phyloP scores from a whole-genome alignment of 768 basidiomycete genomes.

The Boletus huronensis region DNA sequence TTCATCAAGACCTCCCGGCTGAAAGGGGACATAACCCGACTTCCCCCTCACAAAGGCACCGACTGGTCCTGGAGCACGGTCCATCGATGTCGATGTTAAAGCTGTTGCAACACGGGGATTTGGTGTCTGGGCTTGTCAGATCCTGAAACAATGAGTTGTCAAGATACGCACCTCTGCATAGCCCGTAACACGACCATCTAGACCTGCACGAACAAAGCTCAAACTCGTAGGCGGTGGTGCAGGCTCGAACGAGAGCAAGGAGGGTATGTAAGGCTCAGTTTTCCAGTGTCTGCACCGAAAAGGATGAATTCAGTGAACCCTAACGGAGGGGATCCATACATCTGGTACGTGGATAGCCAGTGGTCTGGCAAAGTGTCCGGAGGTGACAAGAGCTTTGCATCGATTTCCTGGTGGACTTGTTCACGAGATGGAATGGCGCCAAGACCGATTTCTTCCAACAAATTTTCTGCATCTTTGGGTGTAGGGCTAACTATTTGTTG shows the following conservation, averaged over 20 bases:
- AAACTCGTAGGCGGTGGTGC: conserved; percentile 74
- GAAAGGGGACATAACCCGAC: conserved; percentile 88
- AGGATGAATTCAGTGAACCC: conserved; percentile 9
- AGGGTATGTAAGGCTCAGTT: conserved; percentile 53
- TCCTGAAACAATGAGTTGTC: not conserved
- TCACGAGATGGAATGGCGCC: conserved; percentile 53
- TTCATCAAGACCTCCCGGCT: conserved; percentile 89
- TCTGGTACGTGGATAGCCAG: conserved; percentile 79
- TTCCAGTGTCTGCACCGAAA: conserved; percentile 64
- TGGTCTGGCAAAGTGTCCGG: conserved; percentile 61
- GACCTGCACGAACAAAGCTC: conserved; percentile 69
- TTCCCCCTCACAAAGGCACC: conserved; percentile 91
- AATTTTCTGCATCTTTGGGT: conserved; percentile 34
- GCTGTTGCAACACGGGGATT: conserved; percentile 60
- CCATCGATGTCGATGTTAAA: conserved; percentile 79
- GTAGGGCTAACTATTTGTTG: conserved; percentile 46
- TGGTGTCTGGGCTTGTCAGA: conserved; percentile 42
- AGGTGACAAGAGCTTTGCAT: conserved; percentile 71
- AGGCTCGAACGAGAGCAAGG: conserved; percentile 60
- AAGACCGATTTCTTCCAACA: conserved; percentile 59
- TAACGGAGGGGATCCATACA: conserved; percentile 48
- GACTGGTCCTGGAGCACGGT: conserved; percentile 76
- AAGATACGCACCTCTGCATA: conserved; percentile 66
- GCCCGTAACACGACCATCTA: conserved; percentile 77
- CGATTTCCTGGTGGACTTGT: conserved; percentile 64